Conservation (phyloP, 176 grass and related monocot genomes). For the Aegilops speltoides region DNA sequence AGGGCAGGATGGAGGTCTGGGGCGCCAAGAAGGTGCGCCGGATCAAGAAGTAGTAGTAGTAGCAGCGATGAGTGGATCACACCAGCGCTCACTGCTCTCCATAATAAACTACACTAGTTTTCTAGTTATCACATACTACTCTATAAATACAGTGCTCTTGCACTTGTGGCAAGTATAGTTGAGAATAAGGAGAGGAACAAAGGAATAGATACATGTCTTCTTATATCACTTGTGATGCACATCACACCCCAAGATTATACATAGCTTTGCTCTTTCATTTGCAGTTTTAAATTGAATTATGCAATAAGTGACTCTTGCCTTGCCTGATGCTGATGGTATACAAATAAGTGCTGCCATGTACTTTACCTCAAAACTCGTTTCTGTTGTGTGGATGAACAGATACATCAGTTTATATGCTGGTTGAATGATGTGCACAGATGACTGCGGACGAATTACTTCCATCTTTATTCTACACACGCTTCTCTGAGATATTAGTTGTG, state of each 20-base stretch:
- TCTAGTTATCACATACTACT: conserved; percentile 1
- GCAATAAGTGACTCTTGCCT: conserved; percentile 16
- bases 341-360: conserved; percentile 1
- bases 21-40: conserved; percentile 70
- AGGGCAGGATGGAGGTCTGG: conserved; percentile 84
- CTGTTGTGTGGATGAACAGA: neutral
- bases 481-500: neutral
- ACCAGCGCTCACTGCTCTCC: neutral
- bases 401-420: neutral
- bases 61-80: too few species aligned
- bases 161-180: conserved; percentile 33
- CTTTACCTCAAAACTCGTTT: neutral
- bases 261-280: neutral
- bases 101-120: neutral
- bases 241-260: neutral
- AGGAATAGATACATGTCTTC: conserved; percentile 5
- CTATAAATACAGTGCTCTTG: conserved; percentile 19
- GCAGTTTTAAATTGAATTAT: conserved; percentile 19
- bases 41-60: conserved; percentile 77
- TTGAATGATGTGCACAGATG: neutral
- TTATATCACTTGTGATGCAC: neutral
- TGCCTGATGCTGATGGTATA: conserved; percentile 22
- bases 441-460: neutral
- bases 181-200: conserved; percentile 35
- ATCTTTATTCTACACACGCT: neutral